Base-by-base conservation (phyloP, 441 rosid species). In the Erysimum cheiri region DNA sequence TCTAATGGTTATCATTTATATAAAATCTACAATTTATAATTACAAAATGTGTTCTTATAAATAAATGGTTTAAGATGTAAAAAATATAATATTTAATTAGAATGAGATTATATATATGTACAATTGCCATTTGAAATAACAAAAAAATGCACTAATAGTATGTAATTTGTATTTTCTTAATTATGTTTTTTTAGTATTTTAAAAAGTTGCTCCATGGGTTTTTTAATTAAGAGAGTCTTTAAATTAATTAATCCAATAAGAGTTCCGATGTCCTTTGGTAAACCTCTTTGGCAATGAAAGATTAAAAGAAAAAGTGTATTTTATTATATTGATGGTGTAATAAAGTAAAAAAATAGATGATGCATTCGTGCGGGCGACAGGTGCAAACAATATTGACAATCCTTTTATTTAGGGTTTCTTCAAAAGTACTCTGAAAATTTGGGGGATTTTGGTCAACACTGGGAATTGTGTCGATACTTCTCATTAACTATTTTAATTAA, bases 391-490 rank as follows among this genome's bases (percentile, higher is more conserved):
- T 12, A 9, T 52, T 61, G 71, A 33, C 19, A 60, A 69, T 24
- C 50, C 29, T 62, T 58, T 33, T 53, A 36, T 73, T 54, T 68
- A 68, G 68, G 69, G 76, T 66, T 70, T 55, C 63, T 68, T 74
- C 78, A 74, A 54, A 74, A 68, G 74, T 55, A 68, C 69, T 74
- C 69, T 68, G 54, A 68, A 61, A 66, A 22, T 56, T 69, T 57
- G 63, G 54, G 64, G 70, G 77, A 71, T 71, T 75, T 70, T 81
- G 72, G 82, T 81, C 84, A 81, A 78, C 82, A 72, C 69, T 69
- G 84, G 84, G 82, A 78, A 78, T 81, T 72, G 82, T 78, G 82
- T 75, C 74, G 37, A 41, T 60, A 40, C 48, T 60, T 62, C 4
- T 36, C 73, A 67, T 67, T 74, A 73, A 28, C 4, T 73, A 49